Percentiles rank a stretch among this genome's conserved stretches.
phyloP scores from a whole-genome alignment of 2,329 filamentous ascomycete genomes.

The Venturia pyrina region DNA sequence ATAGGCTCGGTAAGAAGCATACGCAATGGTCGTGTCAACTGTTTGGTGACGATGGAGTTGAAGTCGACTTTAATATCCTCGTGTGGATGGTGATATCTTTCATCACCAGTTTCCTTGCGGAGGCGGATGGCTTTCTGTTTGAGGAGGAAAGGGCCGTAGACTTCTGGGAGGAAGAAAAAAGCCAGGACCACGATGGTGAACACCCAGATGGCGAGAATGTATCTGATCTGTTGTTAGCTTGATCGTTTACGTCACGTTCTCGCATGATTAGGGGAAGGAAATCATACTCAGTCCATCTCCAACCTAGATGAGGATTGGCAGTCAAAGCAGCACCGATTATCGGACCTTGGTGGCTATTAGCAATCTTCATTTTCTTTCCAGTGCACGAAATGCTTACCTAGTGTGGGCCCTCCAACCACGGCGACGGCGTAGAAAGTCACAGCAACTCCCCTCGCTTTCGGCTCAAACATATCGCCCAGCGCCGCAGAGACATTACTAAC shows the following conservation, averaged over 20 bases:
- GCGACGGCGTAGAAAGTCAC: constrained; percentile 60
- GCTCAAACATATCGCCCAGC: constrained; percentile 53
- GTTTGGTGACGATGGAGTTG: constrained; percentile 32
- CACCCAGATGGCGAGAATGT: constrained; percentile 30
- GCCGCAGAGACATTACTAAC: constrained; percentile 63
- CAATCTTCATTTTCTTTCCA: too few relatives aligned
- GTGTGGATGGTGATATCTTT: constrained; percentile 35
- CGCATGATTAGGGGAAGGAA: background rate
- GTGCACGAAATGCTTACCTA: constrained; percentile 18
- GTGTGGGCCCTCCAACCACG: constrained; percentile 42
- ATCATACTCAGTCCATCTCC: constrained; percentile 32
- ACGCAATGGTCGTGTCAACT: constrained; percentile 30
- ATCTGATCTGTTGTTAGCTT: constrained; percentile 16
- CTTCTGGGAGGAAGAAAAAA: constrained; percentile 29
- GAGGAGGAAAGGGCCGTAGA: constrained; percentile 30
- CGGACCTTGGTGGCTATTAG: constrained; percentile 25
- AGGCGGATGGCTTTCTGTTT: constrained; percentile 29
- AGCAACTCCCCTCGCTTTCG: constrained; percentile 52
- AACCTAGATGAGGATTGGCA: constrained; percentile 27
- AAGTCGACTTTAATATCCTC: constrained; percentile 32
- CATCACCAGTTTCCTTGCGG: constrained; percentile 29
- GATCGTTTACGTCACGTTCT: background rate
- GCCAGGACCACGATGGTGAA: constrained; percentile 21
- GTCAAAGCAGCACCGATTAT: constrained; percentile 43
- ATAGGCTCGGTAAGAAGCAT: constrained; percentile 41